Conservation (phyloP, 2,329 filamentous ascomycete genomes). For the Penicillium sp. region DNA sequence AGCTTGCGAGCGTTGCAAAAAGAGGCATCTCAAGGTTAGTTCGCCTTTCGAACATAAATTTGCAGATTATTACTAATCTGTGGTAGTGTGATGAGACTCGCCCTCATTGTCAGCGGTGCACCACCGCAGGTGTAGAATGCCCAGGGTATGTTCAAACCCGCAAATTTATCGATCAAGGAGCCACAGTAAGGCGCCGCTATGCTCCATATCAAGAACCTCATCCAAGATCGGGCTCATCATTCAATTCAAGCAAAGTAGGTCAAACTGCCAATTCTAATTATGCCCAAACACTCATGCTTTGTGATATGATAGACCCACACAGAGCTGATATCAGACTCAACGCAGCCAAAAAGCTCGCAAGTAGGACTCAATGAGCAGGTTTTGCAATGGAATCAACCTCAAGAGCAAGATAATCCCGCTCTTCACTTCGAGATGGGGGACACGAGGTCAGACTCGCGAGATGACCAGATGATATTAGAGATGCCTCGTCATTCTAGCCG, state of each 20-base stretch:
- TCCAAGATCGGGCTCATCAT: slow-evolving; percentile 6
- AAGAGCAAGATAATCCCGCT: background rate
- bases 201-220: slow-evolving; percentile 38
- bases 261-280: background rate
- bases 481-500: background rate
- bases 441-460: background rate
- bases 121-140: slow-evolving; percentile 39
- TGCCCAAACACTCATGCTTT: background rate
- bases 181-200: slow-evolving; percentile 42
- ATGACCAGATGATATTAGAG: slow-evolving; percentile 1
- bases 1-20: slow-evolving; percentile 43
- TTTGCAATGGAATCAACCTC: background rate
- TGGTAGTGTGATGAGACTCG: slow-evolving; percentile 43
- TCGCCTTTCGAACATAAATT: background rate
- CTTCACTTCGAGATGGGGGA: background rate
- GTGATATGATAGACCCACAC: slow-evolving; percentile 3
- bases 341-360: background rate
- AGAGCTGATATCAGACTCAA: slow-evolving; percentile 2
- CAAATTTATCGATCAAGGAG: slow-evolving; percentile 47
- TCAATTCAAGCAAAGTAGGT: slow-evolving; percentile 8
- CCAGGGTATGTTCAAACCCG: slow-evolving; percentile 46
- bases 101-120: slow-evolving; percentile 41
- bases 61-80: background rate
- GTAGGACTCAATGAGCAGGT: background rate
- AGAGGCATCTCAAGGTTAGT: slow-evolving; percentile 41